phyloP scores from a whole-genome alignment of 2,329 filamentous ascomycete species.

The Microcera coccophila region DNA sequence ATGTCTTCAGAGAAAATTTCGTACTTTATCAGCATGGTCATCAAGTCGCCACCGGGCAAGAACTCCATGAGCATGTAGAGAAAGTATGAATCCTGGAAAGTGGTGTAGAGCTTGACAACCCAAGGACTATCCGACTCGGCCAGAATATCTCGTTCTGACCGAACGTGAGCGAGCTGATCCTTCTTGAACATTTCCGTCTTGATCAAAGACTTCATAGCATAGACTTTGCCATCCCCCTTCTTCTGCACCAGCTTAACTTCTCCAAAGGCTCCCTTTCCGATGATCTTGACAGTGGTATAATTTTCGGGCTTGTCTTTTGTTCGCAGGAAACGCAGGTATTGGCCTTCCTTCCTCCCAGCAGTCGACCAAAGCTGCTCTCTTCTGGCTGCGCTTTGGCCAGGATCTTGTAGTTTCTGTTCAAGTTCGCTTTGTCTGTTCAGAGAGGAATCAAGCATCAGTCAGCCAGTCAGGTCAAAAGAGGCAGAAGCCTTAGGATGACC shows the following conservation, averaged over 20 bases:
- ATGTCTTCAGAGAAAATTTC: constrained; percentile 99
- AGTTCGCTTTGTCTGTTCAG: constrained; percentile 77
- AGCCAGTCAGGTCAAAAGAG: constrained; percentile 7
- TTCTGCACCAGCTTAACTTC: constrained; percentile 97
- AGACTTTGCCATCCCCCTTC: constrained; percentile 94
- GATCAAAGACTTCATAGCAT: constrained; percentile 95
- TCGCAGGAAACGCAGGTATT: constrained; percentile 88
- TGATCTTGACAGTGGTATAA: constrained; percentile 95
- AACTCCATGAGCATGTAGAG: constrained; percentile 99
- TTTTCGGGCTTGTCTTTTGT: constrained; percentile 92
- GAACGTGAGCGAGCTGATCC: constrained; percentile 94
- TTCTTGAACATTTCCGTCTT: constrained; percentile 99
- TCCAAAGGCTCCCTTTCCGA: constrained; percentile 97
- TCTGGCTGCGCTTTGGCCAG: constrained; percentile 67
- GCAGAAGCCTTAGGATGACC: constrained; percentile 19
- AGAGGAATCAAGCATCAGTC: neutral
- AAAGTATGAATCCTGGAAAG: constrained; percentile 94
- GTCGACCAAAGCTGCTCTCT: constrained; percentile 83
- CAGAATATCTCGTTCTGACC: constrained; percentile 94
- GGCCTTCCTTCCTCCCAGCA: constrained; percentile 82
- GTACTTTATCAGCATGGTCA: constrained; percentile 99
- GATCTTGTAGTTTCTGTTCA: constrained; percentile 77
- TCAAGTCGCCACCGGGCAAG: constrained; percentile 92
- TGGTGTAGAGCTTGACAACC: constrained; percentile 98
- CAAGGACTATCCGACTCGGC: constrained; percentile 99